phyloP scores from a whole-genome alignment of 768 basidiomycete species.

The Ephemerocybe angulata region DNA sequence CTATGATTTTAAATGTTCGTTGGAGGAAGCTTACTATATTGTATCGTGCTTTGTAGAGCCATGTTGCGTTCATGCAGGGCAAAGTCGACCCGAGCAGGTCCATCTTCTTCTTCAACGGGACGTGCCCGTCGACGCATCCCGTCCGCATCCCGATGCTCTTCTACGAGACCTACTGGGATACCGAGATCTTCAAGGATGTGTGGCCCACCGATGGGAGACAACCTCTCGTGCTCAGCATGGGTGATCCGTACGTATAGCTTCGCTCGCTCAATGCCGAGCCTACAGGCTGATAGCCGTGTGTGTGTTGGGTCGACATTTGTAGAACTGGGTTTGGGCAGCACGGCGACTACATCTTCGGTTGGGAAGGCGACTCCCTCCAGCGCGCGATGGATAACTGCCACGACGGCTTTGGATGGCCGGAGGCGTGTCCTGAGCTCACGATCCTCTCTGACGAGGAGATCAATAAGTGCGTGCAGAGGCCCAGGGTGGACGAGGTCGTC shows the following conservation, averaged over 20 bases:
- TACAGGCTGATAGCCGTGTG: not conserved
- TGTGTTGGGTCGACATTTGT: too few relatives aligned
- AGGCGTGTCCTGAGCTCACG: slow-evolving; percentile 9
- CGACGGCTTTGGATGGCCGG: slow-evolving; percentile 7
- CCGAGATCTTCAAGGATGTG: slow-evolving; percentile 7
- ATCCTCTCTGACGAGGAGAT: slow-evolving; percentile 10
- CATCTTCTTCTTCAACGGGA: slow-evolving; percentile 8
- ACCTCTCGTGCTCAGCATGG: slow-evolving; percentile 9
- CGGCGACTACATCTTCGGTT: slow-evolving; percentile 11
- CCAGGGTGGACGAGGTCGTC: slow-evolving; percentile 4
- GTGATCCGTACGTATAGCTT: slow-evolving; percentile 6
- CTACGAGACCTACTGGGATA: slow-evolving; percentile 13
- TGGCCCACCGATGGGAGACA: slow-evolving; percentile 11
- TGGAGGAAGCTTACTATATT: too few relatives aligned
- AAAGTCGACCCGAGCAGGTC: slow-evolving; percentile 7
- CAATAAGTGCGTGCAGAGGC: slow-evolving; percentile 2
- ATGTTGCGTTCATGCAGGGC: slow-evolving; percentile 8
- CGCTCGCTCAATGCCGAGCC: not conserved
- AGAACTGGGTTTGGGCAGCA: slow-evolving; percentile 12
- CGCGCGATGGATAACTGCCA: slow-evolving; percentile 12
- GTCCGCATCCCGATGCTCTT: slow-evolving; percentile 9
- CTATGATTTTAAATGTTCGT: not conserved
- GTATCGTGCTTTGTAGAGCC: not conserved
- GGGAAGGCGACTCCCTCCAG: slow-evolving; percentile 12
- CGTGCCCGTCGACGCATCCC: slow-evolving; percentile 5